Evolutionary conservation across 257 asterid species (phyloP).

Genomic region (Echites panduratus): DNA sequence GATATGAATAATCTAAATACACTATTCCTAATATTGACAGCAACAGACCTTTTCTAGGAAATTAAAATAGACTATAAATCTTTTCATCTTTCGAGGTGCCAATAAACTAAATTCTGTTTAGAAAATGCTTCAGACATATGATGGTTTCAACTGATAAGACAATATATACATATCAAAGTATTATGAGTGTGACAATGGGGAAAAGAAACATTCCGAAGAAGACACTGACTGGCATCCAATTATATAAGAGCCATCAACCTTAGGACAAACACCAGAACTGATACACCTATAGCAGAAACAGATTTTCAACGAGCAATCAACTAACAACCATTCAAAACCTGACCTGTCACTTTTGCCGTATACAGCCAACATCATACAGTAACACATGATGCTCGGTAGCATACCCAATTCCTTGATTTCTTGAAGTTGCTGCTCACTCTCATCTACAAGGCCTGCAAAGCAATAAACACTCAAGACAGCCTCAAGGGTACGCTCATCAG

Average conservation of each 20-base stretch:
- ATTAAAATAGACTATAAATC: not conserved
- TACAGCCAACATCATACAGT: constrained; percentile 87
- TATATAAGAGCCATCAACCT: not conserved
- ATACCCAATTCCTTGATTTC: constrained; percentile 80
- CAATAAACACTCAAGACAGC: constrained; percentile 92
- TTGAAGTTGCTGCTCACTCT: constrained; percentile 80
- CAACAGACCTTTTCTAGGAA: not conserved
- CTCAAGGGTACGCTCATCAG: constrained; percentile 92
- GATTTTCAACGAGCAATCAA: constrained; percentile 9
- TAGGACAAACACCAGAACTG: constrained; percentile 1
- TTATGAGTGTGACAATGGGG: not conserved
- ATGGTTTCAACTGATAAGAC: not conserved
- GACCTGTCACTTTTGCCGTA: constrained; percentile 76
- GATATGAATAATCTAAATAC: not conserved
- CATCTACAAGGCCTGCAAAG: constrained; percentile 87
- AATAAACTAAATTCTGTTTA: not conserved
- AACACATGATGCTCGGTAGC: constrained; percentile 91
- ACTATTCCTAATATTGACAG: not conserved
- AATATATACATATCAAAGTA: not conserved
- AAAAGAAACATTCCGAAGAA: not conserved
- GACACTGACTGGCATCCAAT: not conserved
- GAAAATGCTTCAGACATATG: not conserved
- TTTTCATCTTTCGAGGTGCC: not conserved
- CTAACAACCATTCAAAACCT: constrained; percentile 18
- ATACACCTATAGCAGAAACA: not conserved